These are phyloP conservation scores for Leucocoprinus sp. DNA, from an alignment of 768 basidiomycete species.

Conservation along the genomic window DNA sequence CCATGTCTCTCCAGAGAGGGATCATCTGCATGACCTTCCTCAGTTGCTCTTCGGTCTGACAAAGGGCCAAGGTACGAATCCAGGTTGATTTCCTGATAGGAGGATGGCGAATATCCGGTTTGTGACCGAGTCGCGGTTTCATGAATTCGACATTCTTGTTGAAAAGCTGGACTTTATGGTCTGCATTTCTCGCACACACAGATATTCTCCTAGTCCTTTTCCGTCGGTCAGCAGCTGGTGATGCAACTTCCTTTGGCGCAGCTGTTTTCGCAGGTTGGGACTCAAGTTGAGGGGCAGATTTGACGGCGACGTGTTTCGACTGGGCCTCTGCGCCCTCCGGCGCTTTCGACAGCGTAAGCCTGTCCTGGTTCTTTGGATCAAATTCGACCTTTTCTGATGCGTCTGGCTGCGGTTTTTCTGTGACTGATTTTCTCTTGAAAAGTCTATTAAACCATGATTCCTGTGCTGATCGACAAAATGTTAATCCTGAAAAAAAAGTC, in stretches of 20 bases:
- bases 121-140: slow-evolving; percentile 29
- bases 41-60: slow-evolving; percentile 41
- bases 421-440: too few relatives aligned
- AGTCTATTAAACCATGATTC: slow-evolving; percentile 3
- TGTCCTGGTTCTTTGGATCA: neutral
- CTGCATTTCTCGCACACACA: slow-evolving; percentile 23
- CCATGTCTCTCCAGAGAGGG: slow-evolving; percentile 40
- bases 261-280: neutral
- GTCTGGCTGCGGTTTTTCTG: too few relatives aligned
- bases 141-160: slow-evolving; percentile 27
- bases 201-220: slow-evolving; percentile 14
- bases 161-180: slow-evolving; percentile 25
- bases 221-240: neutral
- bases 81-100: slow-evolving; percentile 39
- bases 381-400: neutral
- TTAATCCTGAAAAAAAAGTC: neutral
- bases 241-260: neutral
- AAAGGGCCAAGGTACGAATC: slow-evolving; percentile 43
- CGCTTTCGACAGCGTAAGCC: neutral
- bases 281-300: neutral
- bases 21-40: slow-evolving; percentile 36
- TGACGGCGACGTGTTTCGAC: neutral
- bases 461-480: neutral
- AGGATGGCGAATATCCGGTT: slow-evolving; percentile 24
- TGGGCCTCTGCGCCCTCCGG: neutral